Evolutionary conservation across 1,139 yeast species (phyloP).

Genomic region (Geotrichum australiense): DNA sequence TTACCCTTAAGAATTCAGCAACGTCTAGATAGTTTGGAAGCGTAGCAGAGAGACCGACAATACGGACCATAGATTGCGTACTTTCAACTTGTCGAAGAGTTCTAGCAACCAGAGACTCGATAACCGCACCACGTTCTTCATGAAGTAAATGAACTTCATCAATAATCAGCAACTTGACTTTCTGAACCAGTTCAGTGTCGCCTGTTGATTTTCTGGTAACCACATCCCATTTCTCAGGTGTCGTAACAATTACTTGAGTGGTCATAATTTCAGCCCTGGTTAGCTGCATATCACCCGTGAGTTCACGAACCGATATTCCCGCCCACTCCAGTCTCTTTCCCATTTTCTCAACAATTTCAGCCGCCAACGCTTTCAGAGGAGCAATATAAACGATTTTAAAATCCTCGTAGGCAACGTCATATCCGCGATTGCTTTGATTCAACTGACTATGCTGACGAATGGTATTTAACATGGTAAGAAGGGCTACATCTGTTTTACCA

Average conservation of each 20-base stretch:
- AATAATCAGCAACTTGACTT: constrained; percentile 76
- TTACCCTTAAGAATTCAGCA: constrained; percentile 91
- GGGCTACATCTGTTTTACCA: constrained; percentile 96
- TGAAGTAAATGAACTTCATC: constrained; percentile 96
- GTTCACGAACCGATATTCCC: constrained; percentile 77
- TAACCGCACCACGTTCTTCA: constrained; percentile 97
- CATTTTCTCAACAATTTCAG: constrained; percentile 92
- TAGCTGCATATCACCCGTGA: constrained; percentile 96
- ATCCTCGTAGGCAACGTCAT: constrained; percentile 68
- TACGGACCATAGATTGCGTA: constrained; percentile 87
- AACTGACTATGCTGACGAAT: constrained; percentile 58
- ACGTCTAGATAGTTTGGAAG: constrained; percentile 91
- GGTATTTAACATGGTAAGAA: constrained; percentile 72
- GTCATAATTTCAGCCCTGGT: constrained; percentile 73
- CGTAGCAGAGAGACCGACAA: constrained; percentile 95
- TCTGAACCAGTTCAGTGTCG: constrained; percentile 77
- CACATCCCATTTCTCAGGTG: constrained; percentile 99
- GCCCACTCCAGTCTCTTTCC: constrained; percentile 72
- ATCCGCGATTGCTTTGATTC: constrained; percentile 43
- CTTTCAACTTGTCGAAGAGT: constrained; percentile 92
- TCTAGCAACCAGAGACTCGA: constrained; percentile 92
- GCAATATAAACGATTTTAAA: constrained; percentile 94
- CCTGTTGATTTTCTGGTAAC: constrained; percentile 86
- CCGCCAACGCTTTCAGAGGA: constrained; percentile 93
- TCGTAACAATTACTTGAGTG: constrained; percentile 90